A percentile compares a stretch with the other conserved stretches of the same genome.
Conservation (phyloP, 805 yeast species). For the Isabelozyma rhagii region DNA sequence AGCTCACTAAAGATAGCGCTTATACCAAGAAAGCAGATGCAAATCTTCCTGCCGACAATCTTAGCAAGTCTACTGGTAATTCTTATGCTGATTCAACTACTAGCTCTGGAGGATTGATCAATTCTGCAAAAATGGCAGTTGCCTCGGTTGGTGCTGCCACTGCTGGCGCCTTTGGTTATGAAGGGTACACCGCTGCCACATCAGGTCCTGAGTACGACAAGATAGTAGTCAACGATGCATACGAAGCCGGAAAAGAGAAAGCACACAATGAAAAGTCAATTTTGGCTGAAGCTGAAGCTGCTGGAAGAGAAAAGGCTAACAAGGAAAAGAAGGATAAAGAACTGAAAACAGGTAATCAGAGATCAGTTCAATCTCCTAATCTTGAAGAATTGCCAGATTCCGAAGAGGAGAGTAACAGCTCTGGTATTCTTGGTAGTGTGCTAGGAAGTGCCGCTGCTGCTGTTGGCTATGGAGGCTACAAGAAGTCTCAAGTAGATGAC, state of each 20-base stretch:
- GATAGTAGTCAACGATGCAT: conserved; percentile 4
- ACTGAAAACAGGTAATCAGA: not conserved
- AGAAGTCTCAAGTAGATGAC: not conserved
- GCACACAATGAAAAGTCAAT: not conserved
- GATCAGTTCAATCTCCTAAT: not conserved
- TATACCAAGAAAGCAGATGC: not conserved
- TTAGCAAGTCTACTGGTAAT: not conserved
- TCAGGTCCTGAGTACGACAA: conserved; percentile 10
- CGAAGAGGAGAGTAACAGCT: not conserved
- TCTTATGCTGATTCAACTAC: not conserved
- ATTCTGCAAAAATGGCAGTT: conserved; percentile 11
- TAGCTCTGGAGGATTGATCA: conserved; percentile 8
- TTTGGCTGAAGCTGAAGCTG: conserved; percentile 1
- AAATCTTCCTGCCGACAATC: not conserved
- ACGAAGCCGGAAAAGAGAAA: conserved; percentile 5
- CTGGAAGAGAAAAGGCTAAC: conserved; percentile 1
- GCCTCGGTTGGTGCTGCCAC: conserved; percentile 19
- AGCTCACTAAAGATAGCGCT: not conserved
- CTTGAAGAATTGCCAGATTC: not conserved
- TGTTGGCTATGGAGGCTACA: conserved; percentile 11
- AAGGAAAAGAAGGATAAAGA: not conserved
- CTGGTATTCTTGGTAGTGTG: conserved; percentile 5
- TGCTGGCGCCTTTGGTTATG: conserved; percentile 15
- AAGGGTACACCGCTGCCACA: not conserved
- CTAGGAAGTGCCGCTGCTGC: conserved; percentile 22